These are phyloP conservation scores for Lagenaria siceraria DNA, from an alignment of 306 rosid genomes.

Conservation along the genomic window DNA sequence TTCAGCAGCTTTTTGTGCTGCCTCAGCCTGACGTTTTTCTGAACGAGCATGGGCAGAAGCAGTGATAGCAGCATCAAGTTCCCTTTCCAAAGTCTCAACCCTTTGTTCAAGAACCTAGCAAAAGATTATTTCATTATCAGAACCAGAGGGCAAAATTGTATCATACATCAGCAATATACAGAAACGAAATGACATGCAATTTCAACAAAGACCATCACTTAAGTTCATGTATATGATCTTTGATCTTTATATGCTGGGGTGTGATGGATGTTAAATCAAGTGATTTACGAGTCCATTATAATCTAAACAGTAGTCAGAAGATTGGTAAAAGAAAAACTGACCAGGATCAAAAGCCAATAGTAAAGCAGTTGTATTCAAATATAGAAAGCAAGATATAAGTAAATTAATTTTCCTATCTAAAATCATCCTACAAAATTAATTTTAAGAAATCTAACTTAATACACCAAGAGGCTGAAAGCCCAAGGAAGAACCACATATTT, in stretches of 20 bases:
- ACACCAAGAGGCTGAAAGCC: neutral
- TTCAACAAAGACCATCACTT: neutral
- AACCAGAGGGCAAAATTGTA: neutral
- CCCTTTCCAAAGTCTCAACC: slow-evolving; percentile 75
- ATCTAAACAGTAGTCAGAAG: neutral
- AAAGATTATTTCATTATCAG: neutral
- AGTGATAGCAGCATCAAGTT: slow-evolving; percentile 81
- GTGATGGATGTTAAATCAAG: neutral
- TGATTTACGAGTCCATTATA: neutral
- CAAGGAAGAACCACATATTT: neutral
- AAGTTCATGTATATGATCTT: neutral
- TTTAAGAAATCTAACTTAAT: neutral
- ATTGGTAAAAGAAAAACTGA: neutral
- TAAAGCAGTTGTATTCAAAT: neutral
- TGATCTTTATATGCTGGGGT: neutral
- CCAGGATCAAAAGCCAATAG: neutral
- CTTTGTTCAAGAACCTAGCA: slow-evolving; percentile 67
- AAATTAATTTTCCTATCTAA: neutral
- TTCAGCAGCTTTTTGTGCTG: slow-evolving; percentile 76
- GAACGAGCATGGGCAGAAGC: slow-evolving; percentile 88
- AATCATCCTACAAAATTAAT: neutral
- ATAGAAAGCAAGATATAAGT: neutral
- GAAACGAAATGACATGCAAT: neutral
- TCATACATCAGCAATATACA: neutral
- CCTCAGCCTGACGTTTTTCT: slow-evolving; percentile 80